phyloP scores from a whole-genome alignment of 495 filamentous ascomycete genomes.

The Tuber indicum region DNA sequence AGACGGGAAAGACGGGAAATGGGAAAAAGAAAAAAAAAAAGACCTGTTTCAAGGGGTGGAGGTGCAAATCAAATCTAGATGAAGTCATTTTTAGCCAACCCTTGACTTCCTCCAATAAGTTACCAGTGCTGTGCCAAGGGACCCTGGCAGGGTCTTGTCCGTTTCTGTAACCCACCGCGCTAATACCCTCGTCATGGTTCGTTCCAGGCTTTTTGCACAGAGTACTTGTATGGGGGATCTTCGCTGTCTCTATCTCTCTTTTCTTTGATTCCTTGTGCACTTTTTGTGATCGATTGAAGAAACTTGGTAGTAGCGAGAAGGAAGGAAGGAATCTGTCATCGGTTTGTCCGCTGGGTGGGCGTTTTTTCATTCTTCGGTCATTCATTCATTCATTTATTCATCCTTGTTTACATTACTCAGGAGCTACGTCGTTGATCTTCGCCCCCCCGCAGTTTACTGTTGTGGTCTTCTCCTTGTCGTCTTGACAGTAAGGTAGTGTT shows the following conservation, averaged over 20 bases:
- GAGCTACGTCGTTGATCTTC: neutral
- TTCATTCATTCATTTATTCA: neutral
- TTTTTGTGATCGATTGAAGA: neutral
- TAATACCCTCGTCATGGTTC: neutral
- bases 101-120: neutral
- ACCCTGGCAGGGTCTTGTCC: neutral
- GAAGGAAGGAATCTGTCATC: neutral
- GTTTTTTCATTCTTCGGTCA: neutral
- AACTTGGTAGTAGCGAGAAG: neutral
- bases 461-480: neutral
- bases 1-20: neutral
- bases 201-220: neutral
- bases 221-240: neutral
- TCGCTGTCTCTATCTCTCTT: neutral
- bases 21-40: neutral
- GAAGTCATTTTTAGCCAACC: conserved; percentile 5
- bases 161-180: neutral
- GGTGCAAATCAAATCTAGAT: neutral
- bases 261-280: neutral
- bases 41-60: neutral
- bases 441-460: neutral
- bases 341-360: neutral
- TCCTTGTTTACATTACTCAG: neutral
- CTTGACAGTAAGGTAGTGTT: neutral
- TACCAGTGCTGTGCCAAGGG: neutral